Base-by-base conservation (phyloP, 192 early-diverging fungal species). In the Cetraspora pellucida region DNA sequence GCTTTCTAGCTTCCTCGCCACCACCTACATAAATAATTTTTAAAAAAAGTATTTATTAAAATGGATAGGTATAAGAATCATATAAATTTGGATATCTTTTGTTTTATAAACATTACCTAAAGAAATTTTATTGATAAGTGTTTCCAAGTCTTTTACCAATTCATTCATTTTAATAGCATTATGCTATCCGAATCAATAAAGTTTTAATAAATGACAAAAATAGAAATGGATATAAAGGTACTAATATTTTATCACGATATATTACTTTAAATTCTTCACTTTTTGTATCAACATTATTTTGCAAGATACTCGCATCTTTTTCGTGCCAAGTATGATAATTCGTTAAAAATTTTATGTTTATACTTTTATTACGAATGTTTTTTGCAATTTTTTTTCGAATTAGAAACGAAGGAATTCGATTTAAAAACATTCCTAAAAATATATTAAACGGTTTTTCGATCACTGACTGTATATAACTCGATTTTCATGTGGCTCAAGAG, bases 1-100 rank as follows among this genome's bases (percentile, higher is more conserved):
- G 88, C 63, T 93, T 86, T 37, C 97, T 87, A 46, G 96, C 92
- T 21, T 84, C 88, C 66, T 91, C 88, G 65, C 93, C 94, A 75
- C 97, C 97, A 54, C 97, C 93, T 94, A 77, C 58, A 30, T 19
- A 45, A 43, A 61, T 30, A 28, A 37, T 37, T 37, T 37, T 37
- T n/a, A n/a, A n/a, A n/a, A 37, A 37, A 37, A 5, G 5, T 37
- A 3, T 37, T 37, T 1, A 37, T 37, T 9, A 68, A 50, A 50
- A n/a, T 59, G 30, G 9, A 28, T 47, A n/a, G 8, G 3, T 37
- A 47, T 8, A 61, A 50, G 21, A 69, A 11, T 68, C 3, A 50
- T 23, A 49, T 47, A 7, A n/a, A 21, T 13, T 21, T 50, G 9
- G 28, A 66, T 21, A 67, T 23, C 4, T 45, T 43, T 64, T n/a